Conservation (phyloP, 2,329 filamentous ascomycete species). For the Alternaria sp. region DNA sequence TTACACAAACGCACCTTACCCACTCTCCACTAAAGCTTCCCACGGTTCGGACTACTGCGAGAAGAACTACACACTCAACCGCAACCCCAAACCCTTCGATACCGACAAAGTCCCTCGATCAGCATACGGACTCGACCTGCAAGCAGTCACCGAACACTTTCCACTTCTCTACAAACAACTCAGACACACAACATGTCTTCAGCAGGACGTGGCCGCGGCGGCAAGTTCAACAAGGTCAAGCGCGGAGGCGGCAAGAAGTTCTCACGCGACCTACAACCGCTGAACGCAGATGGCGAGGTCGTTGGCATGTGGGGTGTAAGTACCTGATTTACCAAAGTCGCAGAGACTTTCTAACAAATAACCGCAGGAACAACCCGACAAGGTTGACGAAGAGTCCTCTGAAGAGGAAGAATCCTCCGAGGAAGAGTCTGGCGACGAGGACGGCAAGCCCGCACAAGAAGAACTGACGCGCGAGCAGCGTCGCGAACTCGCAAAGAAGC, state of each 20-base stretch:
- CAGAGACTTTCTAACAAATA: slow-evolving; percentile 23
- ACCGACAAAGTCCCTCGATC: not conserved
- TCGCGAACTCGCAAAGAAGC: slow-evolving; percentile 84
- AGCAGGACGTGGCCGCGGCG: slow-evolving; percentile 74
- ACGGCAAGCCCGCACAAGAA: slow-evolving; percentile 55
- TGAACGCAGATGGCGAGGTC: slow-evolving; percentile 88
- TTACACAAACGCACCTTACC: slow-evolving; percentile 11
- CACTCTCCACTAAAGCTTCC: not conserved
- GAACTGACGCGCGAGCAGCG: slow-evolving; percentile 85
- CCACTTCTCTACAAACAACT: slow-evolving; percentile 10
- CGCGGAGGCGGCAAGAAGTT: slow-evolving; percentile 96
- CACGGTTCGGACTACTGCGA: not conserved
- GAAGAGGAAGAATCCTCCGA: slow-evolving; percentile 53
- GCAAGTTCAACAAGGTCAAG: slow-evolving; percentile 93
- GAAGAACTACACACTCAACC: not conserved
- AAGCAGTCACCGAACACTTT: slow-evolving; percentile 2
- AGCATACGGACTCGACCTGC: slow-evolving; percentile 4
- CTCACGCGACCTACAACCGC: slow-evolving; percentile 85
- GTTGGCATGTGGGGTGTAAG: slow-evolving; percentile 84
- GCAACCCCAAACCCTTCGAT: not conserved
- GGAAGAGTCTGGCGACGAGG: slow-evolving; percentile 51
- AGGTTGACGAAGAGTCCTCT: slow-evolving; percentile 57
- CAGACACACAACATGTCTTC: slow-evolving; percentile 57
- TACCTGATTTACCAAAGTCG: slow-evolving; percentile 3
- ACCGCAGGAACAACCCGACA: slow-evolving; percentile 49